Conservation (phyloP, 306 rosid genomes). For the Lablab purpureus region DNA sequence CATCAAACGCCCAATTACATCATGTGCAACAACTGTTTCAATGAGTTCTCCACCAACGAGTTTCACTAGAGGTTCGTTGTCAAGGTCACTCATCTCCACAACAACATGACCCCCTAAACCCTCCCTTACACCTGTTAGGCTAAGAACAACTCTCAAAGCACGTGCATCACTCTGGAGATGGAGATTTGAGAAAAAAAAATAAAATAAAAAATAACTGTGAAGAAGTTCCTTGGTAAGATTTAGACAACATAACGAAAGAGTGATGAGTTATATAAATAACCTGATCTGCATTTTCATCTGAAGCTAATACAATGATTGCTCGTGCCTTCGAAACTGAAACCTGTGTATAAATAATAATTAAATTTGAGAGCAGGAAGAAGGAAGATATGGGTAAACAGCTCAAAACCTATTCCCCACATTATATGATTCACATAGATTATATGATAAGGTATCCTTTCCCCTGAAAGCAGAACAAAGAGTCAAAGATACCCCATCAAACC, state of each 20-base stretch:
- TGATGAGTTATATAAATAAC: conserved; percentile 50
- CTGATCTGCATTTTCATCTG: conserved; percentile 98
- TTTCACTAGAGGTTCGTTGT: conserved; percentile 95
- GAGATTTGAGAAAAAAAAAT: conserved; percentile 37
- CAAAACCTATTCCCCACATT: conserved; percentile 22
- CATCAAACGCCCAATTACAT: conserved; percentile 98
- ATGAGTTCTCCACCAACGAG: conserved; percentile 96
- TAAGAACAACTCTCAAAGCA: conserved; percentile 97
- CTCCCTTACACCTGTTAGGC: conserved; percentile 94
- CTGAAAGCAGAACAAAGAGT: conserved; percentile 26
- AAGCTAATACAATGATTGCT: conserved; percentile 95
- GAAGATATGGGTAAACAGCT: background rate
- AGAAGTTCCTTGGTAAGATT: conserved; percentile 28
- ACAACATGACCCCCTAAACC: conserved; percentile 92
- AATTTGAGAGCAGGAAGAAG: conserved; percentile 16
- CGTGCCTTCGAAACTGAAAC: conserved; percentile 99
- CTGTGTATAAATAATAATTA: conserved; percentile 49
- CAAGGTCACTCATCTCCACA: conserved; percentile 98
- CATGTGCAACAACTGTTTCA: conserved; percentile 99
- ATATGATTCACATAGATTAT: conserved; percentile 22
- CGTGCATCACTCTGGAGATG: conserved; percentile 91
- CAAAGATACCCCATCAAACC: conserved; percentile 54
- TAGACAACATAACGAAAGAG: conserved; percentile 38
- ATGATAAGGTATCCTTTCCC: conserved; percentile 21
- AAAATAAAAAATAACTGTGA: conserved; percentile 39